Percentiles rank a stretch among this genome's conserved stretches.
Conservation (phyloP, 257 asterid genomes). For the Solanum sejunctum region DNA sequence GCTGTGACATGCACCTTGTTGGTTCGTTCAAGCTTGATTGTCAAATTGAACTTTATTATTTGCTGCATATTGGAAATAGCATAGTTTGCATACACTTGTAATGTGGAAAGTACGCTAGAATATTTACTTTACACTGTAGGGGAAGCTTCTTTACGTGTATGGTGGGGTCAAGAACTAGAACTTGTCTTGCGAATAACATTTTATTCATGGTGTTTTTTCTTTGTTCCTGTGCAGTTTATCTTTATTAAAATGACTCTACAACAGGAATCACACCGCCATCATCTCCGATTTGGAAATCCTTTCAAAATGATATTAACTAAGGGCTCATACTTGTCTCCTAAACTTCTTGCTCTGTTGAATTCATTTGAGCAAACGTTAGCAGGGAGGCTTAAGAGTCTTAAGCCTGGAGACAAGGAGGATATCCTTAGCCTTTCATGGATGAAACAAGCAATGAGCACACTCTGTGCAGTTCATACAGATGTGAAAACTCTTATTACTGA, state of each 20-base stretch:
- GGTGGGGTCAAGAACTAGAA: neutral
- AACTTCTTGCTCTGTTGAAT: slow-evolving; percentile 45
- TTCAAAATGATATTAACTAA: slow-evolving; percentile 53
- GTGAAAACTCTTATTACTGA: slow-evolving; percentile 50
- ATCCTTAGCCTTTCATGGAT: slow-evolving; percentile 63
- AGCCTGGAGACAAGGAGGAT: slow-evolving; percentile 48
- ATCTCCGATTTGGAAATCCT: slow-evolving; percentile 70
- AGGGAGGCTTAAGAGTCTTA: slow-evolving; percentile 44
- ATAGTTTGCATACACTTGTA: neutral
- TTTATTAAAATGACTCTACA: slow-evolving; percentile 44
- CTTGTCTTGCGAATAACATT: neutral
- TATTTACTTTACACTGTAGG: neutral
- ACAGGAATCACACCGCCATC: slow-evolving; percentile 55
- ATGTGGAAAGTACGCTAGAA: neutral
- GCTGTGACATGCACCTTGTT: neutral
- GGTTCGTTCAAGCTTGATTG: neutral
- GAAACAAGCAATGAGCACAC: slow-evolving; percentile 46
- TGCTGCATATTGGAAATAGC: neutral
- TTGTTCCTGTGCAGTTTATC: slow-evolving; percentile 24
- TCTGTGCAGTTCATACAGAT: slow-evolving; percentile 59
- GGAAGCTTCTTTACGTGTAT: neutral
- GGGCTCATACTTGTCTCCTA: slow-evolving; percentile 54
- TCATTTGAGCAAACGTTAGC: slow-evolving; percentile 55
- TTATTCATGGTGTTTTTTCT: neutral
- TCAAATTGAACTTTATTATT: neutral